Evolutionary conservation across 2,329 filamentous ascomycete genomes (phyloP), one percentile per base, ranked within the genome.

Genomic region (Plectosphaerella sp.): DNA sequence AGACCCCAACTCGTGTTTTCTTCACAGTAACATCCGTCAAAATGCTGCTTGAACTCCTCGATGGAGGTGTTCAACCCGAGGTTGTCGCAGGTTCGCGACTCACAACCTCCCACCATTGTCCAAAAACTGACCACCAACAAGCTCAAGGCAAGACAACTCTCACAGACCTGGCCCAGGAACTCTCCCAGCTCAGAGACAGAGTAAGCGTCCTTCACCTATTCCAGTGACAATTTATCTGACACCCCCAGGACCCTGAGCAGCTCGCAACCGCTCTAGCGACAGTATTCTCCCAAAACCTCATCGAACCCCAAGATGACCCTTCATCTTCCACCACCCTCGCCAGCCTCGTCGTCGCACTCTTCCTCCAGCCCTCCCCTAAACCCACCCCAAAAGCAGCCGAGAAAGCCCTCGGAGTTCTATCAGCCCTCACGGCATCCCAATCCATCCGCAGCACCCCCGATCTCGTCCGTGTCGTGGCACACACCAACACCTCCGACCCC

Each of bases 391-490:
- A 15, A 39, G 37, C 37, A 15, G 37, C 37, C 37, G 37, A 16
- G 7, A 39, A 39, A 16, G 59, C 54, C 2, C 54, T 69, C 10
- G 64, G 62, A 4, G 63, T 60, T 36, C 53, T 74, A 3, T 37
- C 53, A 3, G 28, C 63, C 3, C 53, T 72, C 9, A 56, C 56
- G 6, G 56, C 56, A 12, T 33, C 49, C 15, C 45, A 48, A 2
- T 20, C 50, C 5, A 5, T 10, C 10, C 50, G 61, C 4, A 53
- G 60, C 14, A 9, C 37, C 3, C 15, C 55, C 28, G 54, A 46
- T 7, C 62, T 75, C 4, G 50, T 73, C 20, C 59, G 57, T 35
- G 35, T 71, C 12, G 58, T 65, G 15, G 62, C 69, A 3, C 64
- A 67, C 47, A 67, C 64, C 12, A 57, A 72, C 43, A 12, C 56